phyloP scores from a whole-genome alignment of 2,329 filamentous ascomycete species.

The Myriosclerotinia duriaeana region DNA sequence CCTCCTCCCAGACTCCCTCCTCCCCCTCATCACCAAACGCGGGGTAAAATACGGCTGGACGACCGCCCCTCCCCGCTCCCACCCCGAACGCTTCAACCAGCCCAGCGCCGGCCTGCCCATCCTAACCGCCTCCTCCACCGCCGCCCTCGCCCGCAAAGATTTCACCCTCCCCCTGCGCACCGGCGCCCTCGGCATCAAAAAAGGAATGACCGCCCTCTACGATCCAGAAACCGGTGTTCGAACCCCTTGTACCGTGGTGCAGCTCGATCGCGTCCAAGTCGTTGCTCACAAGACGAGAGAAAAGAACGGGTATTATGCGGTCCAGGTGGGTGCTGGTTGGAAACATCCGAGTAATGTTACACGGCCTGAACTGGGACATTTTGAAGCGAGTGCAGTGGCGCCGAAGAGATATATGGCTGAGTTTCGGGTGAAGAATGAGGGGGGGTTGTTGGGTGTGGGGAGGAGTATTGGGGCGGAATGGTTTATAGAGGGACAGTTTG shows the following conservation, averaged over 20 bases:
- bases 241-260: conserved; percentile 85
- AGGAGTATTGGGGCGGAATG: conserved; percentile 77
- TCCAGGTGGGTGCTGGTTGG: conserved; percentile 80
- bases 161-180: conserved; percentile 66
- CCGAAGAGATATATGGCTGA: conserved; percentile 83
- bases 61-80: conserved; percentile 52
- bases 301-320: conserved; percentile 87
- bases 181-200: conserved; percentile 83
- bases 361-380: conserved; percentile 85
- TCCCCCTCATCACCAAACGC: conserved; percentile 40
- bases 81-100: conserved; percentile 59
- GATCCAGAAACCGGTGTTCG: conserved; percentile 72
- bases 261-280: conserved; percentile 90
- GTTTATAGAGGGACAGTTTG: conserved; percentile 87
- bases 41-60: conserved; percentile 54
- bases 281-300: conserved; percentile 79
- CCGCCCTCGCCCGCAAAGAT: conserved; percentile 58
- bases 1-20: conserved; percentile 38
- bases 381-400: conserved; percentile 74
- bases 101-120: conserved; percentile 54
- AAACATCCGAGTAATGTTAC: conserved; percentile 73
- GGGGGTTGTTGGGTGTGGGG: conserved; percentile 74
- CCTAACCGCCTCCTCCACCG: conserved; percentile 58
- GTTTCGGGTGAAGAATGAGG: conserved; percentile 76
- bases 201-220: conserved; percentile 93